A percentile compares a stretch with the other conserved stretches of the same genome.
Evolutionary conservation across 1,139 yeast species (phyloP).

Genomic region (Ogataea hybrid): DNA sequence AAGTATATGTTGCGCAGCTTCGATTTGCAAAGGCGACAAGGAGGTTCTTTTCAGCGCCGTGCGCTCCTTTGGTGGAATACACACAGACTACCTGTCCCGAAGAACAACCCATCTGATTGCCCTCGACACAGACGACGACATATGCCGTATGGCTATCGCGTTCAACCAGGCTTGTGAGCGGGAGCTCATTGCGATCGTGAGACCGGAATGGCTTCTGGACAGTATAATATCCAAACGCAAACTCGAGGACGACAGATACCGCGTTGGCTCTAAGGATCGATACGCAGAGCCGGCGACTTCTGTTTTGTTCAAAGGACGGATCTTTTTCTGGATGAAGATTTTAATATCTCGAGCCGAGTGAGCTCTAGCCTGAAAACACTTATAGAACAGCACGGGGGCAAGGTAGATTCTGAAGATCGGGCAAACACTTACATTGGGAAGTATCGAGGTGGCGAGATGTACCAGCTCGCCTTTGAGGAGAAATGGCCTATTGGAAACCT

Average conservation of each 20-base stretch:
- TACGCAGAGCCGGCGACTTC: neutral
- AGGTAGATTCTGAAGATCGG: constrained; percentile 33
- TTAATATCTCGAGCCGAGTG: constrained; percentile 34
- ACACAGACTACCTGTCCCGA: constrained; percentile 58
- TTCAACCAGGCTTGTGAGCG: constrained; percentile 36
- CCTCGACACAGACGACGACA: constrained; percentile 47
- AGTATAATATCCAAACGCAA: constrained; percentile 40
- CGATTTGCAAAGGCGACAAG: constrained; percentile 56
- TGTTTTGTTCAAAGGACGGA: constrained; percentile 14
- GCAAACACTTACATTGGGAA: constrained; percentile 67
- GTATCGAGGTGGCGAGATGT: constrained; percentile 57
- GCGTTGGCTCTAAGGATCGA: constrained; percentile 33
- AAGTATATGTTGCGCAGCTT: constrained; percentile 56
- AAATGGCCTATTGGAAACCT: constrained; percentile 58
- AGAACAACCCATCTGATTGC: constrained; percentile 80
- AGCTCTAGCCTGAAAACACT: constrained; percentile 33
- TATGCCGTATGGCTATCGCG: constrained; percentile 38
- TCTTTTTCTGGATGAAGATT: constrained; percentile 33
- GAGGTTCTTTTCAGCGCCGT: constrained; percentile 51
- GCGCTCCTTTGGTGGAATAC: constrained; percentile 73
- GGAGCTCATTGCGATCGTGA: constrained; percentile 54
- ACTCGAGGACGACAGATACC: constrained; percentile 53
- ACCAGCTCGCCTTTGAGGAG: constrained; percentile 36
- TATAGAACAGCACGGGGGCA: constrained; percentile 41
- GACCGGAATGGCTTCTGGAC: constrained; percentile 76